A percentile compares a stretch with the other conserved stretches of the same genome.
Conservation (phyloP, 1,284 basidiomycete genomes). For the Peniophora sp. region DNA sequence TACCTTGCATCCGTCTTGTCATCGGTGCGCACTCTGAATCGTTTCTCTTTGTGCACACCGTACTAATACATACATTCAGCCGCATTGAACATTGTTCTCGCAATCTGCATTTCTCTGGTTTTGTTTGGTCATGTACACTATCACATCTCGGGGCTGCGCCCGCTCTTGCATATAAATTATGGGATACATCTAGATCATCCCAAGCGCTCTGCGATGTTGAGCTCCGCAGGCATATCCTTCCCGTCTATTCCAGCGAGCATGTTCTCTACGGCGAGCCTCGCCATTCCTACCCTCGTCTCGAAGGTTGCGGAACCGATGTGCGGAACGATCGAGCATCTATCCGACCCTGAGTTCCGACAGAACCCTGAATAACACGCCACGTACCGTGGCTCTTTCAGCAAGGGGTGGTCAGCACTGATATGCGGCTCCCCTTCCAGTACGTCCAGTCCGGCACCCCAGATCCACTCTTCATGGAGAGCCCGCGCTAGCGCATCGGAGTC, state of each 20-base stretch:
- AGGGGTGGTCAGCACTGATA: slow-evolving; percentile 64
- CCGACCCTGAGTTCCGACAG: slow-evolving; percentile 5
- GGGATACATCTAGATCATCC: neutral
- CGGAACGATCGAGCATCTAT: slow-evolving; percentile 73
- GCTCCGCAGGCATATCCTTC: slow-evolving; percentile 45
- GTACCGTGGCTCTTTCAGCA: slow-evolving; percentile 71
- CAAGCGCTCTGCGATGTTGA: slow-evolving; percentile 15
- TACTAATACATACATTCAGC: no score
- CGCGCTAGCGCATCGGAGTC: slow-evolving; percentile 83
- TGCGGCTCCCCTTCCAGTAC: slow-evolving; percentile 92
- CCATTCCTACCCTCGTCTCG: slow-evolving; percentile 83
- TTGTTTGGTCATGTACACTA: no score
- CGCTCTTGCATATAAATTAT: no score
- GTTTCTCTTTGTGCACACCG: no score
- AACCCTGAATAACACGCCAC: slow-evolving; percentile 14
- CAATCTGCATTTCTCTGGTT: no score
- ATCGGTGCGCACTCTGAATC: no score
- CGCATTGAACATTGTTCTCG: no score
- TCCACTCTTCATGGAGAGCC: slow-evolving; percentile 69
- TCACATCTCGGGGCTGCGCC: no score
- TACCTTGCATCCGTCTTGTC: no score
- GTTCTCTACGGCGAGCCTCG: slow-evolving; percentile 62
- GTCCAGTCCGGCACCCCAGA: slow-evolving; percentile 91
- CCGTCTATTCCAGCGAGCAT: slow-evolving; percentile 45
- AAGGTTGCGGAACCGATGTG: slow-evolving; percentile 88